phyloP scores from a whole-genome alignment of 371 early-diverging fungal genomes.

The Phascolomyces articulosus region DNA sequence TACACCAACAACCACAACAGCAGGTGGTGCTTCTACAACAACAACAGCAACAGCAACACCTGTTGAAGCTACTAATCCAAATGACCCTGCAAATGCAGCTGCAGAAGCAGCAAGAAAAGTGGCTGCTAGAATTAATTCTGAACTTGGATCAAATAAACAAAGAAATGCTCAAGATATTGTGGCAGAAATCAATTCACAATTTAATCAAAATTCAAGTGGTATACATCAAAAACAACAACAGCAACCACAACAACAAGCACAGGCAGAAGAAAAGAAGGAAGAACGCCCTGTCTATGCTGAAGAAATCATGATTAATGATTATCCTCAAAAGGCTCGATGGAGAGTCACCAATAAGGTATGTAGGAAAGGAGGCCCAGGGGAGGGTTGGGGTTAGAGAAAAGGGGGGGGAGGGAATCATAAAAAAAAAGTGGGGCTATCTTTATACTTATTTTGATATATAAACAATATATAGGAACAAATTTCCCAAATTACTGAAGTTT shows the following conservation, averaged over 20 bases:
- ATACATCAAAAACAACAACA: slow-evolving; percentile 14
- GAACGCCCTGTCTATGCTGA: slow-evolving; percentile 58
- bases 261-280: slow-evolving; percentile 32
- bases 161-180: slow-evolving; percentile 28
- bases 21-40: slow-evolving; percentile 18
- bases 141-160: slow-evolving; percentile 27
- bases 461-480: slow-evolving; percentile 74
- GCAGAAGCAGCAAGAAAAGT: slow-evolving; percentile 53
- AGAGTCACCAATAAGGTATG: slow-evolving; percentile 93
- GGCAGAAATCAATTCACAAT: slow-evolving; percentile 36
- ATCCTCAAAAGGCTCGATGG: slow-evolving; percentile 96
- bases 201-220: slow-evolving; percentile 6
- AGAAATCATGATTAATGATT: slow-evolving; percentile 98
- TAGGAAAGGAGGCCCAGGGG: too few species aligned
- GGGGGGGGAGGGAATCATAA: too few species aligned
- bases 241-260: slow-evolving; percentile 19
- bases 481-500: slow-evolving; percentile 85
- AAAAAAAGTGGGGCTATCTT: neutral
- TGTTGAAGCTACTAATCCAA: slow-evolving; percentile 38
- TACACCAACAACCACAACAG: neutral
- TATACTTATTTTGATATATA: neutral
- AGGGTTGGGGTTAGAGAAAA: too few species aligned
- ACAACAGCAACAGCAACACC: slow-evolving; percentile 25
- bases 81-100: slow-evolving; percentile 49
- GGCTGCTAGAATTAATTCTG: slow-evolving; percentile 50